Evolutionary conservation across 176 grass and related monocot genomes (phyloP), one percentile per base, ranked within the genome.

Genomic region (Thinopyrum elongatum): DNA sequence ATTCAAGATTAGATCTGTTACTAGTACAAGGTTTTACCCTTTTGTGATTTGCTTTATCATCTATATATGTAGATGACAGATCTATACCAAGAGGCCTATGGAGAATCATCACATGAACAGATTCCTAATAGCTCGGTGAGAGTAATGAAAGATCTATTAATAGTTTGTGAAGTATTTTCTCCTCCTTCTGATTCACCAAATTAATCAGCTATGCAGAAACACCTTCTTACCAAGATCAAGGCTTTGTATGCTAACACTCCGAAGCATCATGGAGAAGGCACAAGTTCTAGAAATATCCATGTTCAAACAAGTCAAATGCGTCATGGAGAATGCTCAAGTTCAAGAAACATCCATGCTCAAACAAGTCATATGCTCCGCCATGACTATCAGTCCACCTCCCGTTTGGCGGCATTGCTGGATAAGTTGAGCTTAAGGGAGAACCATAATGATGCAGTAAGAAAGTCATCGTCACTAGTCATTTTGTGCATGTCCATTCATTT

Each of bases 121-220:
- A 58, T 46, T 74, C 11, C 39, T 28, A 30, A 41, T 23, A 84
- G 41, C 31, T 80, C 81, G 53, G 81, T 89, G 84, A 89, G 55
- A 79, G 21, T 28, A 39, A 36, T 71, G 34, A 41, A n/a, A 70
- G 25, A 57, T 57, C 26, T 79, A 17, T 16, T 80, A 64, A 21
- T 29, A 27, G 5, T 27, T 23, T 66, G 19, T 21, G 9, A 47
- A 9, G 7, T 30, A 31, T 41, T 57, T 58, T 58, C 53, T 1
- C 44, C 3, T 49, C 68, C 6, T 49, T 34, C 17, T 46, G 5
- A 30, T 67, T 80, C 62, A 6, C 19, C 1, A 34, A 25, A 58
- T 42, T 11, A 42, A 12, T 34, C 26, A 33, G 36, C 61, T 29
- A 9, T 64, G 36, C 33, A 71, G 84, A 80, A 61, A 49, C 49